These are phyloP conservation scores for Solanum hybrid DNA, from an alignment of 305 asterid genomes.

Conservation along the genomic window DNA sequence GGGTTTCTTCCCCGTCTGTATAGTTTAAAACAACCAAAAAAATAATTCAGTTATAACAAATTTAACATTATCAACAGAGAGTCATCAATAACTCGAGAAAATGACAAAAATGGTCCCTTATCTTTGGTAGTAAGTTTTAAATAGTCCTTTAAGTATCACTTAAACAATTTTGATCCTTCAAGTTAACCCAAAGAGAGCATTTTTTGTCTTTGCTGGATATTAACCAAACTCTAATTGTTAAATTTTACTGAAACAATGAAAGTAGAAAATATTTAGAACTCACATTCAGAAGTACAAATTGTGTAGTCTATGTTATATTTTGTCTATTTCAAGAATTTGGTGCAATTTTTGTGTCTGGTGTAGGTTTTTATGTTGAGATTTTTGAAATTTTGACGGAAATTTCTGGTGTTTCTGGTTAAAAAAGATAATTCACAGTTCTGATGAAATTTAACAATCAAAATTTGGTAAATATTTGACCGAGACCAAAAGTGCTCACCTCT, in stretches of 20 bases:
- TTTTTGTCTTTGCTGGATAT: background rate
- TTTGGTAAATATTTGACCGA: background rate
- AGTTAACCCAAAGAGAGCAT: background rate
- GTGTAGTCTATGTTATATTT: background rate
- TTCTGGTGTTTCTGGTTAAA: background rate
- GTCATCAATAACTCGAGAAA: background rate
- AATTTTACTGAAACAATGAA: background rate
- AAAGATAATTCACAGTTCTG: background rate
- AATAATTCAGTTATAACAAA: background rate
- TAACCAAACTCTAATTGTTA: background rate
- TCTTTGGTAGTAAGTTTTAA: background rate
- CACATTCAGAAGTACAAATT: background rate
- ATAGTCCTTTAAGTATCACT: background rate
- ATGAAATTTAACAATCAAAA: background rate
- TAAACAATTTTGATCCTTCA: background rate
- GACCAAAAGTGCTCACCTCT: background rate
- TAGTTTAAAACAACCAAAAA: background rate
- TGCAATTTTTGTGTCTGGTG: background rate
- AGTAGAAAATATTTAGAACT: background rate
- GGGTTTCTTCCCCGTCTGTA: conserved; percentile 81
- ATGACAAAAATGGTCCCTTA: background rate
- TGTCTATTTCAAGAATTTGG: background rate
- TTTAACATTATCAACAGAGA: background rate
- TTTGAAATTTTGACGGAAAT: background rate
- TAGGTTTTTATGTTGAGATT: background rate